Evolutionary conservation across 495 filamentous ascomycete genomes (phyloP).

Genomic region (Aspergillus nidulans): DNA sequence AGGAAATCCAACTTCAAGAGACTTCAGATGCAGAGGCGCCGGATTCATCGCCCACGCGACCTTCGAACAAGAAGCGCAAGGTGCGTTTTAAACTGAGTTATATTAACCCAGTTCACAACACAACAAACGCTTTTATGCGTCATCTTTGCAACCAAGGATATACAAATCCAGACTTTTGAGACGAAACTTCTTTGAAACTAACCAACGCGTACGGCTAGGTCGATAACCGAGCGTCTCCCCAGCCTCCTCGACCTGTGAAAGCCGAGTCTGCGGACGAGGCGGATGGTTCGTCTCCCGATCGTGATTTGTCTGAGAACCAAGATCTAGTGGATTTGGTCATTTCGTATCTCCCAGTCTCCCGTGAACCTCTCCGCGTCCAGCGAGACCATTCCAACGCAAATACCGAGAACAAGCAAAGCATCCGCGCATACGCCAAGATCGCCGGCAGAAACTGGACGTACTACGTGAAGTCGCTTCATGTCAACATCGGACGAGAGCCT

Average conservation of each 20-base stretch:
- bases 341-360: constrained; percentile 57
- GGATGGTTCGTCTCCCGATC: constrained; percentile 45
- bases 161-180: not conserved
- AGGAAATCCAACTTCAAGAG: constrained; percentile 46
- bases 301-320: constrained; percentile 51
- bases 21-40: constrained; percentile 49
- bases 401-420: constrained; percentile 62
- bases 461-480: constrained; percentile 73
- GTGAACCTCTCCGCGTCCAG: constrained; percentile 61
- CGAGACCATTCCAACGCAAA: constrained; percentile 72
- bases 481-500: constrained; percentile 80
- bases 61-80: constrained; percentile 72
- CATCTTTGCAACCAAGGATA: not conserved
- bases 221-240: constrained; percentile 31
- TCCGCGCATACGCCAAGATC: constrained; percentile 90
- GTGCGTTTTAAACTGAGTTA: constrained; percentile 42
- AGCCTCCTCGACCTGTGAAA: constrained; percentile 23
- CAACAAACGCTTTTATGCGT: not conserved
- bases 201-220: constrained; percentile 26
- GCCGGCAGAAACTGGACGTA: constrained; percentile 91
- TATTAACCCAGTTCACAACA: not conserved
- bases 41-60: constrained; percentile 67
- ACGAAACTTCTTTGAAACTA: not conserved
- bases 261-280: constrained; percentile 40
- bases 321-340: constrained; percentile 72